These are phyloP conservation scores for Pinus albicaulis DNA, from an alignment of 75 land plant genomes.

Conservation along the genomic window DNA sequence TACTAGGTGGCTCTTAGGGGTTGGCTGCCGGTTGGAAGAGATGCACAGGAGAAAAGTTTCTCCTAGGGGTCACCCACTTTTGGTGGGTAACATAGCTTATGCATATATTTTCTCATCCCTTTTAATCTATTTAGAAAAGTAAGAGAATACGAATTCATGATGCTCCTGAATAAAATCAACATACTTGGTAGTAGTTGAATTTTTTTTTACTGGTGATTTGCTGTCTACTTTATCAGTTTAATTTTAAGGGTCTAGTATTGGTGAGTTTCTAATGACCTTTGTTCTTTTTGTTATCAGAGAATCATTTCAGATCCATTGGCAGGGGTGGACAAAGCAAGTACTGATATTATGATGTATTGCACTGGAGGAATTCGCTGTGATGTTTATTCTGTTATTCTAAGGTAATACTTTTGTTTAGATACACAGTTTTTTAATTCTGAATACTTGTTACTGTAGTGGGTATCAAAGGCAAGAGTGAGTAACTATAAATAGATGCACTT, in stretches of 20 bases:
- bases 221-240: background rate
- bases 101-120: background rate
- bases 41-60: too few species aligned
- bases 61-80: too few species aligned
- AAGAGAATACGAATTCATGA: background rate
- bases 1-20: too few species aligned
- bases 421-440: background rate
- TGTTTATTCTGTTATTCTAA: slow-evolving; percentile 84
- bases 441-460: background rate
- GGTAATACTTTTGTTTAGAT: slow-evolving; percentile 26
- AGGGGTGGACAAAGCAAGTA: slow-evolving; percentile 63
- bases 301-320: slow-evolving; percentile 59
- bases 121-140: background rate
- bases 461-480: background rate
- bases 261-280: background rate
- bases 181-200: background rate
- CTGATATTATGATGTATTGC: slow-evolving; percentile 87
- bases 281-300: background rate
- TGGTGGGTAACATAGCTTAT: background rate
- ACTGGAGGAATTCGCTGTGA: slow-evolving; percentile 97
- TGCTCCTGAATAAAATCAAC: background rate
- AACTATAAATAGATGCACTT: background rate
- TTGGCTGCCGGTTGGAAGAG: too few species aligned
- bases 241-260: background rate
- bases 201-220: background rate